Evolutionary conservation across 106 monocot species (phyloP).

Genomic region (Apostasia shenzhenica): DNA sequence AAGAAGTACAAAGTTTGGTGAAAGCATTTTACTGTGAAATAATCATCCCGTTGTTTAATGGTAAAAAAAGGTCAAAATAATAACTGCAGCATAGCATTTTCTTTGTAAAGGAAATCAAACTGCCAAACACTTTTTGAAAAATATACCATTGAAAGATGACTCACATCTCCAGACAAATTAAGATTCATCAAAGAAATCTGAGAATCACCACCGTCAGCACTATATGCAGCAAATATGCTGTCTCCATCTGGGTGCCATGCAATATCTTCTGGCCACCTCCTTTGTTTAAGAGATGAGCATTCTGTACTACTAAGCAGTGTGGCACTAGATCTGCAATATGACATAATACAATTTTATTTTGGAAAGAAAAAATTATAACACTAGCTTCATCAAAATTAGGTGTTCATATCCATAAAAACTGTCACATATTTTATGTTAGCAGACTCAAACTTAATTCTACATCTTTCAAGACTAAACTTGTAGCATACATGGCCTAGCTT

Average conservation of each 20-base stretch:
- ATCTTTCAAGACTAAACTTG: too few relatives aligned
- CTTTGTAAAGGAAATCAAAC: background rate
- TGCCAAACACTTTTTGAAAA: background rate
- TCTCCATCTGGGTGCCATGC: slow-evolving; percentile 81
- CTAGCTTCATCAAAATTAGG: background rate
- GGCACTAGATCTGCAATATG: slow-evolving; percentile 38
- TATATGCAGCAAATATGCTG: slow-evolving; percentile 49
- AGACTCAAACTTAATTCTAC: too few relatives aligned
- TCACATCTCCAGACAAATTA: slow-evolving; percentile 42
- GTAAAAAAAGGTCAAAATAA: too few relatives aligned
- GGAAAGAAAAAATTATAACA: background rate
- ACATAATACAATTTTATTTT: background rate
- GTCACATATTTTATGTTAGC: too few relatives aligned
- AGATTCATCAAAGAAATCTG: slow-evolving; percentile 64
- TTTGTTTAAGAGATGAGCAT: slow-evolving; percentile 59
- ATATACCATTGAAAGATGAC: background rate
- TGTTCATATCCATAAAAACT: too few relatives aligned
- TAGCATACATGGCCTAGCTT: too few relatives aligned
- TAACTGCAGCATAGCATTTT: background rate
- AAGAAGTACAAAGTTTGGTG: too few relatives aligned
- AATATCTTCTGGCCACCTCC: slow-evolving; percentile 94
- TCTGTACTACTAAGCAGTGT: slow-evolving; percentile 48
- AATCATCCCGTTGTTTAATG: too few relatives aligned
- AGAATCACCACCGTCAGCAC: slow-evolving; percentile 53
- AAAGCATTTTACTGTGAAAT: too few relatives aligned